Evolutionary conservation across 768 basidiomycete genomes (phyloP).

Genomic region (Dacryopinax primogenitus): DNA sequence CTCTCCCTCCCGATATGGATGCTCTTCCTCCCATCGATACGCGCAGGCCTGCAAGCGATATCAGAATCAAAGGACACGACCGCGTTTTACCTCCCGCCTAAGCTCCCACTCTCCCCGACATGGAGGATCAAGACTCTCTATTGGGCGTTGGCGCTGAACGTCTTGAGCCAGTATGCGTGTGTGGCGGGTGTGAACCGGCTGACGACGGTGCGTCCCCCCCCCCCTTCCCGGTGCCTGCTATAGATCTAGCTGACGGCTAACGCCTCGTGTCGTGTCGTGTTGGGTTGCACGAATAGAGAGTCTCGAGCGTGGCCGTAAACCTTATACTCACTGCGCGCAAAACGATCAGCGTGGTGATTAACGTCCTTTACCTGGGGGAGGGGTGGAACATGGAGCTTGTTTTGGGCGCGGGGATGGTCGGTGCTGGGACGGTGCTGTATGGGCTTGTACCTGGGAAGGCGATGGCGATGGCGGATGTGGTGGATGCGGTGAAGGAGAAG

Average conservation of each 20-base stretch:
- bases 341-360: conserved; percentile 64
- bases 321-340: conserved; percentile 69
- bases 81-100: conserved; percentile 41
- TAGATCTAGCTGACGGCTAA: not conserved
- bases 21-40: conserved; percentile 39
- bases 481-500: not conserved
- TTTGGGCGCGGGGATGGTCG: conserved; percentile 60
- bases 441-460: not conserved
- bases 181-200: conserved; percentile 70
- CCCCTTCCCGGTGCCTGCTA: not conserved
- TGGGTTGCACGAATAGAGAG: conserved; percentile 34
- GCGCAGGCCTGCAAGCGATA: conserved; percentile 11
- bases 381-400: conserved; percentile 55
- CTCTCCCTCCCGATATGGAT: conserved; percentile 65
- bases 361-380: conserved; percentile 73
- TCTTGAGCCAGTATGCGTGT: conserved; percentile 65
- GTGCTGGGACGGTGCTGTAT: conserved; percentile 53
- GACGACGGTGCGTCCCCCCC: conserved; percentile 51
- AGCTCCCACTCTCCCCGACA: conserved; percentile 27
- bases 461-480: not conserved
- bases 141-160: conserved; percentile 47
- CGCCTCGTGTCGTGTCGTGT: not conserved
- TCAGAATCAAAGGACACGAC: conserved; percentile 30
- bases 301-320: conserved; percentile 70
- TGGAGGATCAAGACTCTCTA: conserved; percentile 34